Percentiles rank a stretch among this genome's conserved stretches.
Evolutionary conservation across 2,329 filamentous ascomycete genomes (phyloP).

Genomic region (Cytospora piceicola): DNA sequence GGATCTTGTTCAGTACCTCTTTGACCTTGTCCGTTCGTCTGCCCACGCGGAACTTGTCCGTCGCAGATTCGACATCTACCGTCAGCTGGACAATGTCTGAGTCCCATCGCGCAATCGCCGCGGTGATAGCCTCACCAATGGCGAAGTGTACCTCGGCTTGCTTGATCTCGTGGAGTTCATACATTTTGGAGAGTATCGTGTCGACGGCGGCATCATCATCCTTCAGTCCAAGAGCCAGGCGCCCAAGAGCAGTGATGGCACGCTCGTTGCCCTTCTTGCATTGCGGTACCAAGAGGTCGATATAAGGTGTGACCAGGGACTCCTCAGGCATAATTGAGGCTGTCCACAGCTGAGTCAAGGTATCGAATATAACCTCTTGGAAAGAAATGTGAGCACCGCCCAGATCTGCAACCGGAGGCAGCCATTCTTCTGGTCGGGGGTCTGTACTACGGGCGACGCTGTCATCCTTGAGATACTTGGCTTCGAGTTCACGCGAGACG

Average conservation of each 20-base stretch:
- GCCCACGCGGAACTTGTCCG: constrained; percentile 38
- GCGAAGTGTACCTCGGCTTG: constrained; percentile 89
- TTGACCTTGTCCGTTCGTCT: constrained; percentile 50
- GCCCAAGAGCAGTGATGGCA: constrained; percentile 79
- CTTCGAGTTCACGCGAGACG: constrained; percentile 1
- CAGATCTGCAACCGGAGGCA: constrained; percentile 24
- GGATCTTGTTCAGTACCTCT: constrained; percentile 69
- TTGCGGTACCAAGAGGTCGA: constrained; percentile 66
- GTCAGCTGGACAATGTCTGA: constrained; percentile 77
- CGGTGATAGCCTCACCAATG: constrained; percentile 84
- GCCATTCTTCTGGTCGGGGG: constrained; percentile 11
- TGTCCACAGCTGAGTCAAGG: constrained; percentile 52
- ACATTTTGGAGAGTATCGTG: constrained; percentile 68
- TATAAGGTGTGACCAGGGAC: constrained; percentile 48
- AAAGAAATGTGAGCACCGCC: constrained; percentile 7
- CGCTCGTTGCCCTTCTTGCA: constrained; percentile 82
- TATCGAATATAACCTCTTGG: constrained; percentile 50
- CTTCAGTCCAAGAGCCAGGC: constrained; percentile 68
- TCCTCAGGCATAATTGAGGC: constrained; percentile 43
- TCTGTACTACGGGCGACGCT: not conserved
- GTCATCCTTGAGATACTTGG: constrained; percentile 13
- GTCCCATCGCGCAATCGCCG: constrained; percentile 78
- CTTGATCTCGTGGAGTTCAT: constrained; percentile 80
- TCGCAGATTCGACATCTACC: constrained; percentile 69
- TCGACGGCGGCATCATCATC: constrained; percentile 42